These are phyloP conservation scores for Panicum miliaceum DNA, from an alignment of 176 grass and related monocot species.

Conservation along the genomic window DNA sequence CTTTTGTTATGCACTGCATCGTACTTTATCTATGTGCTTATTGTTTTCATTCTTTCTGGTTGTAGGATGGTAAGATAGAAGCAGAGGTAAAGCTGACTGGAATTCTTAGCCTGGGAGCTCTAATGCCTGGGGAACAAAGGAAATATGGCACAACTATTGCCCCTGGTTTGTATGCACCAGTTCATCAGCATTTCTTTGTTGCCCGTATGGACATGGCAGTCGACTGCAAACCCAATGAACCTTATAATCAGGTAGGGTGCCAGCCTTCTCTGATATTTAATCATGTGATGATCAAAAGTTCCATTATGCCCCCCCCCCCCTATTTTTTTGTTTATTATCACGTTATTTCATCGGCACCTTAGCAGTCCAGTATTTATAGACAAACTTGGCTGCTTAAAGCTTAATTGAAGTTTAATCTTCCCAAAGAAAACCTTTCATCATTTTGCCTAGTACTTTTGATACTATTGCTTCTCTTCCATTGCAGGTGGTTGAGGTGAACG, in stretches of 20 bases:
- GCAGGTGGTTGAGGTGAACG: constrained; percentile 94
- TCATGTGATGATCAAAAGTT: not conserved
- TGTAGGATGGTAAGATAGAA: constrained; percentile 97
- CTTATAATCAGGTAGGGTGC: constrained; percentile 82
- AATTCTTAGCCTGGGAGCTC: constrained; percentile 95
- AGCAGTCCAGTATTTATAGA: not conserved
- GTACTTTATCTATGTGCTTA: not conserved
- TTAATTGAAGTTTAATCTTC: not conserved
- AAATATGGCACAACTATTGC: constrained; percentile 99
- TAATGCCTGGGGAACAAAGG: constrained; percentile 86
- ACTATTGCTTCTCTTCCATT: constrained; percentile 15
- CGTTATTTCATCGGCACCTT: not conserved
- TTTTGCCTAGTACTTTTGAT: not conserved
- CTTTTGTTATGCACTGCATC: not conserved
- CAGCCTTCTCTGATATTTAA: not conserved
- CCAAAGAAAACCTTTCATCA: not conserved
- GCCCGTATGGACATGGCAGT: constrained; percentile 97
- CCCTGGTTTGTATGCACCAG: constrained; percentile 94
- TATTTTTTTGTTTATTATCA: not conserved
- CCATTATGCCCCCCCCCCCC: not conserved
- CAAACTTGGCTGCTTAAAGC: not conserved
- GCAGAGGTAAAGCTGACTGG: constrained; percentile 96
- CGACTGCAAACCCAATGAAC: constrained; percentile 91
- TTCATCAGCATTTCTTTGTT: constrained; percentile 99
- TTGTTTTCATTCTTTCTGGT: not conserved